Evolutionary conservation across 75 land plant species (phyloP).

Genomic region (Cupressus sempervirens): DNA sequence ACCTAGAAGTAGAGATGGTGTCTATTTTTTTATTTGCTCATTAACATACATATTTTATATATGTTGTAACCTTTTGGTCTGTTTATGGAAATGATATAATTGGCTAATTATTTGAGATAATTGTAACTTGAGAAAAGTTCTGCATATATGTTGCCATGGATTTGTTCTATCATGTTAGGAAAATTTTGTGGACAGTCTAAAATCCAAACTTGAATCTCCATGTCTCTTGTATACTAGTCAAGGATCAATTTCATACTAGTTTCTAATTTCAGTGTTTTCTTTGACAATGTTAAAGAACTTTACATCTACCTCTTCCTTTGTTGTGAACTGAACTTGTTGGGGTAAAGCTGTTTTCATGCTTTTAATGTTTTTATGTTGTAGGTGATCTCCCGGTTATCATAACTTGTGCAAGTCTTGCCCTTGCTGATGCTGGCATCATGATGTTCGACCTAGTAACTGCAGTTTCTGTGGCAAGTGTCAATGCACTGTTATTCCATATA

Average conservation of each 20-base stretch:
- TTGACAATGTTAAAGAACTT: neutral
- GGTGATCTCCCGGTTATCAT: slow-evolving; percentile 90
- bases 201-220: neutral
- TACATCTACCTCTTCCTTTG: neutral
- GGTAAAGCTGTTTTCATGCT: neutral
- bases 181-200: neutral
- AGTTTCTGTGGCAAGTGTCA: slow-evolving; percentile 73
- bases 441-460: slow-evolving; percentile 94
- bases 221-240: neutral
- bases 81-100: neutral
- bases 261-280: neutral
- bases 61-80: neutral
- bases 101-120: neutral
- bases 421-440: slow-evolving; percentile 95
- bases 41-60: neutral
- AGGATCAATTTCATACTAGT: neutral
- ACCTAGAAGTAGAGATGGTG: neutral
- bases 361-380: slow-evolving; percentile 18
- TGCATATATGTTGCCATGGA: neutral
- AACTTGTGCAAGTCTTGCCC: slow-evolving; percentile 89
- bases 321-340: neutral
- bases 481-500: neutral
- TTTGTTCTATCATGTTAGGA: neutral
- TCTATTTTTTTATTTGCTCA: neutral
- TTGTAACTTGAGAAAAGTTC: neutral